phyloP scores from a whole-genome alignment of 139 green algal species.

The Astrephomene gubernaculifera region DNA sequence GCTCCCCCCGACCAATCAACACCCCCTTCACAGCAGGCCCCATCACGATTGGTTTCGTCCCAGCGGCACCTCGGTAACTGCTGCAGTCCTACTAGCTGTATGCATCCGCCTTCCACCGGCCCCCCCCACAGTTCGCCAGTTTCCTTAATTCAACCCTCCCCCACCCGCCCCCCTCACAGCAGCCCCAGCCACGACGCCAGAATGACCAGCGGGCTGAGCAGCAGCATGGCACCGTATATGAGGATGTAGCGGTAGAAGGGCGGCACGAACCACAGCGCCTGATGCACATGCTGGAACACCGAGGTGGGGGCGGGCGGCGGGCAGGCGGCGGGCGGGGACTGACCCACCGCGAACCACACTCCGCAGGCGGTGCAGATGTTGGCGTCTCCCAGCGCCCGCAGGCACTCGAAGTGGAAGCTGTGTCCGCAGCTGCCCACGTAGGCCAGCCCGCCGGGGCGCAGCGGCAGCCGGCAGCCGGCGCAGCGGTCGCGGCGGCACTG shows the following conservation, averaged over 20 bases:
- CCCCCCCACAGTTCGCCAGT: too few relatives aligned
- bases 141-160: too few relatives aligned
- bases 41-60: too few relatives aligned
- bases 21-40: too few relatives aligned
- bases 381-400: slow-evolving; percentile 15
- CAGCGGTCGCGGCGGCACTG: slow-evolving; percentile 31
- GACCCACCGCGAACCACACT: slow-evolving; percentile 33
- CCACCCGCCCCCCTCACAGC: background rate
- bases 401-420: slow-evolving; percentile 35
- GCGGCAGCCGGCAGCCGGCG: slow-evolving; percentile 11
- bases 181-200: slow-evolving; percentile 34
- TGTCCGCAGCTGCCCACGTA: slow-evolving; percentile 37
- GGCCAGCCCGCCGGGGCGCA: background rate
- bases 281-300: slow-evolving; percentile 40
- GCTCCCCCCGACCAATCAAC: too few relatives aligned
- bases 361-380: slow-evolving; percentile 41
- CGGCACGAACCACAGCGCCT: slow-evolving; percentile 44
- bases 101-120: too few relatives aligned
- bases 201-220: background rate
- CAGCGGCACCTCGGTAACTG: too few relatives aligned
- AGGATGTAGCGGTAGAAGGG: slow-evolving; percentile 47
- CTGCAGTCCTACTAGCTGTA: too few relatives aligned
- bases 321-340: slow-evolving; percentile 17
- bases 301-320: slow-evolving; percentile 16
- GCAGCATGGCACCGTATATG: slow-evolving; percentile 39